phyloP scores from a whole-genome alignment of 2,329 filamentous ascomycete species.

The Ceratocystis smalleyi region DNA sequence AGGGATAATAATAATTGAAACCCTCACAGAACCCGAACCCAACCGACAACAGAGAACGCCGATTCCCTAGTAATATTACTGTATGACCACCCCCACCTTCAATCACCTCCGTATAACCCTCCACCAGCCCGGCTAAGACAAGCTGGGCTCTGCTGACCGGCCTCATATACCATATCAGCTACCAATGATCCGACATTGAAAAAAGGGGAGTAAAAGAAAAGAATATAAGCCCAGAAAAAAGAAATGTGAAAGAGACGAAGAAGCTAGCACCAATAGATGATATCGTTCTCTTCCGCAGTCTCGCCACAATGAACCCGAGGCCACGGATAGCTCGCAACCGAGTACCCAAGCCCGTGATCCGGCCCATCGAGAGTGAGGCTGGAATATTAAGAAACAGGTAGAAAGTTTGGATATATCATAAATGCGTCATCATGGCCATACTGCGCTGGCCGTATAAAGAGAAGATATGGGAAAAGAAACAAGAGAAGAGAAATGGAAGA shows the following conservation, averaged over 20 bases:
- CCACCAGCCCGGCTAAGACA: not conserved
- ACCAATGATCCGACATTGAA: not conserved
- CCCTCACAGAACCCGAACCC: not conserved
- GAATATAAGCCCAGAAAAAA: not conserved
- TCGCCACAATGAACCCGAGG: not conserved
- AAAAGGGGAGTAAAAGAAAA: not conserved
- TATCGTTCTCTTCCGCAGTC: not conserved
- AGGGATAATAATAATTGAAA: not conserved
- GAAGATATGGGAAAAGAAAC: conserved; percentile 11
- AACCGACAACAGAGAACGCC: not conserved
- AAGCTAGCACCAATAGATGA: not conserved
- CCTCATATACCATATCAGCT: not conserved
- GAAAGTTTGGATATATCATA: not conserved
- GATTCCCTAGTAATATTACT: not conserved
- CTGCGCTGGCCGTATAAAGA: not conserved
- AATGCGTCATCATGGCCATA: conserved; percentile 4
- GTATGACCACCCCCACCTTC: not conserved
- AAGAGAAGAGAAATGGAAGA: conserved; percentile 11
- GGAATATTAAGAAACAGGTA: conserved; percentile 3
- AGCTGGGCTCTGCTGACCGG: not conserved
- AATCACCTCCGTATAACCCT: not conserved
- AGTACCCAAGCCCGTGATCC: not conserved
- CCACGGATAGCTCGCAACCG: not conserved
- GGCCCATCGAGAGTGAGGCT: not conserved
- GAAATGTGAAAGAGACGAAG: not conserved